Percentiles rank a stretch among this genome's conserved stretches.
phyloP scores from a whole-genome alignment of 768 basidiomycete species.

The Boletus insuetus region DNA sequence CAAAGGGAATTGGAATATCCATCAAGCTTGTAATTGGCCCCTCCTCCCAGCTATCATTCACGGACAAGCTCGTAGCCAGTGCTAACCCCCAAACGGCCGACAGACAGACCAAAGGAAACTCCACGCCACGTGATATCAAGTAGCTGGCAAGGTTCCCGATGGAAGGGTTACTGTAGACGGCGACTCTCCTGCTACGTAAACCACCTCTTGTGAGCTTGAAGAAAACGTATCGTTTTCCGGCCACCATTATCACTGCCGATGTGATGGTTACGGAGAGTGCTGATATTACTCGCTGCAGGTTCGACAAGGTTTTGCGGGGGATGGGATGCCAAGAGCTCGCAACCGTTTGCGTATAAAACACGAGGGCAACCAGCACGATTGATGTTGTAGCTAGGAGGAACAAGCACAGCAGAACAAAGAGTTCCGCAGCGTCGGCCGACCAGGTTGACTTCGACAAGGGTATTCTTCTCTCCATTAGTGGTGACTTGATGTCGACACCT shows the following conservation, averaged over 20 bases:
- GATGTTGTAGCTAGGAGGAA: conserved; percentile 1
- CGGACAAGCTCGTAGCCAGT: conserved; percentile 12
- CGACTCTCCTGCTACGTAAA: conserved; percentile 11
- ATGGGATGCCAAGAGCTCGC: accelerated
- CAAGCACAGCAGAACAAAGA: conserved; percentile 5
- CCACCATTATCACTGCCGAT: conserved; percentile 14
- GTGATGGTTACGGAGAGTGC: conserved; percentile 11
- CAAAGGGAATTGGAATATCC: background rate
- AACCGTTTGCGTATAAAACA: background rate
- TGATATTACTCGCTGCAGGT: conserved; percentile 8
- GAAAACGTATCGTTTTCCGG: conserved; percentile 16
- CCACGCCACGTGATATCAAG: conserved; percentile 3
- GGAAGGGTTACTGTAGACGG: conserved; percentile 10
- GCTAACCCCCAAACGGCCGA: conserved; percentile 12
- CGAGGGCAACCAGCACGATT: conserved; percentile 2
- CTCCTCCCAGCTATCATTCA: conserved; percentile 6
- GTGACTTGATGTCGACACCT: background rate
- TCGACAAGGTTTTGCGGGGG: background rate
- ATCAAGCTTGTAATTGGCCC: accelerated
- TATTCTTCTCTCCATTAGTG: background rate
- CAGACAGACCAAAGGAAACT: conserved; percentile 9
- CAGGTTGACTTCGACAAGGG: background rate
- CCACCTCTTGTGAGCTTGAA: conserved; percentile 9
- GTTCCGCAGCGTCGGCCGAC: conserved; percentile 4
- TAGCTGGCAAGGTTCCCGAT: conserved; percentile 10